Conservation (phyloP, 1,284 basidiomycete genomes). For the Tylopilus sp. region DNA sequence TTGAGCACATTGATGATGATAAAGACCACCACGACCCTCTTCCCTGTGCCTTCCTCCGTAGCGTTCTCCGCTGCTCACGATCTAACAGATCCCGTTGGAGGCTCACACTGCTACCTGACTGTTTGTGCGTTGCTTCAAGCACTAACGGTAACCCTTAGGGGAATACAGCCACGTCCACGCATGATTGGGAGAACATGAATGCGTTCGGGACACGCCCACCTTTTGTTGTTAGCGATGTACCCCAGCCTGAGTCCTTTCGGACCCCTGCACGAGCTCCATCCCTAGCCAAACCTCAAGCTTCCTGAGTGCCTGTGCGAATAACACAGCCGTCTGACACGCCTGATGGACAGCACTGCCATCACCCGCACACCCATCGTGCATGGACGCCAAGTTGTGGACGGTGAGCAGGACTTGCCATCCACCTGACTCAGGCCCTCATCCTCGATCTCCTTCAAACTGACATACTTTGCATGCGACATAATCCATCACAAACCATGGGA, state of each 20-base stretch:
- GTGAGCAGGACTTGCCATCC: slow-evolving; percentile 96
- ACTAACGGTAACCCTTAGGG: slow-evolving; percentile 87
- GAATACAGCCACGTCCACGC: slow-evolving; percentile 90
- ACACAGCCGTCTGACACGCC: slow-evolving; percentile 93
- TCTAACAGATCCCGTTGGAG: slow-evolving; percentile 98
- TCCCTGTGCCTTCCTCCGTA: slow-evolving; percentile 90
- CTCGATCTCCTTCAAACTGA: no score
- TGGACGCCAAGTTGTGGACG: slow-evolving; percentile 96
- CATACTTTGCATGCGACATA: slow-evolving; percentile 99
- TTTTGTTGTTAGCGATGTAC: slow-evolving; percentile 37
- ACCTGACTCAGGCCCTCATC: no score
- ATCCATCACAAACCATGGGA: slow-evolving; percentile 95
- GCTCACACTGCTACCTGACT: slow-evolving; percentile 54
- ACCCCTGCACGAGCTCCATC: slow-evolving; percentile 89
- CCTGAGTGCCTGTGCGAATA: slow-evolving; percentile 92
- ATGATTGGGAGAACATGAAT: slow-evolving; percentile 93
- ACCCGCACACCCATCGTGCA: slow-evolving; percentile 92
- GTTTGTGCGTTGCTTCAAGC: slow-evolving; percentile 82
- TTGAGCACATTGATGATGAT: slow-evolving; percentile 94
- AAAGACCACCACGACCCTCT: slow-evolving; percentile 97
- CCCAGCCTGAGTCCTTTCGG: slow-evolving; percentile 62
- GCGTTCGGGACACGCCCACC: slow-evolving; percentile 73
- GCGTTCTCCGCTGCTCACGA: slow-evolving; percentile 85
- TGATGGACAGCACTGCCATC: slow-evolving; percentile 94
- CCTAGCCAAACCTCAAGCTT: slow-evolving; percentile 95